These are phyloP conservation scores for Yarrowia yakushimensis DNA, from an alignment of 805 yeast genomes.

Conservation along the genomic window DNA sequence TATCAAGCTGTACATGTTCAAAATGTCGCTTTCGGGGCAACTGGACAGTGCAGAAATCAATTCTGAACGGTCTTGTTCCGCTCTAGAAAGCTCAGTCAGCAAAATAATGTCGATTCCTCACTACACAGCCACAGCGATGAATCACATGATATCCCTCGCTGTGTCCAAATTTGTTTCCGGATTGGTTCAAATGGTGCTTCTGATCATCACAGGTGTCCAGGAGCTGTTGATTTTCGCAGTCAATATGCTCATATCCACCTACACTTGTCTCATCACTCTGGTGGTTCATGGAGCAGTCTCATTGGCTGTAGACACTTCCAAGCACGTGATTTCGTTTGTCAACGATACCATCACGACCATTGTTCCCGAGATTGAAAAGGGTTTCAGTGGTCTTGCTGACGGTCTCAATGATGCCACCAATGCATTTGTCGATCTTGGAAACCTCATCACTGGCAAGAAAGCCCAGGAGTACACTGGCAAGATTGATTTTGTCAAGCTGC, in stretches of 20 bases:
- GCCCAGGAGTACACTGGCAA: slow-evolving; percentile 35
- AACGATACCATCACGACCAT: slow-evolving; percentile 55
- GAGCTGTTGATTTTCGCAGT: slow-evolving; percentile 59
- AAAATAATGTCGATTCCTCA: slow-evolving; percentile 1
- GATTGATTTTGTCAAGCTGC: slow-evolving; percentile 53
- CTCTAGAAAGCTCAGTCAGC: not conserved
- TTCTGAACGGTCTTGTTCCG: slow-evolving; percentile 49
- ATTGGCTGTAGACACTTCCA: slow-evolving; percentile 71
- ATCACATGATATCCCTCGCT: slow-evolving; percentile 47
- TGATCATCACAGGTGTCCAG: slow-evolving; percentile 56
- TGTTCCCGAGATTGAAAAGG: slow-evolving; percentile 63
- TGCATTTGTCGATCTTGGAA: slow-evolving; percentile 51
- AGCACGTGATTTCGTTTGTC: slow-evolving; percentile 54
- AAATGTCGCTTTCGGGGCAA: slow-evolving; percentile 44
- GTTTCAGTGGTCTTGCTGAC: slow-evolving; percentile 56
- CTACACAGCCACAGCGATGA: slow-evolving; percentile 49
- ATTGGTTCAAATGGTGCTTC: slow-evolving; percentile 43
- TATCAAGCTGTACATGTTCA: slow-evolving; percentile 59
- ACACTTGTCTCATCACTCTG: slow-evolving; percentile 74
- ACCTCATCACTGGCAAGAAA: slow-evolving; percentile 48
- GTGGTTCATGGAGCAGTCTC: slow-evolving; percentile 69
- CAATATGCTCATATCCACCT: slow-evolving; percentile 79
- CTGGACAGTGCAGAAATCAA: slow-evolving; percentile 43
- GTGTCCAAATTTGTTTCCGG: slow-evolving; percentile 50
- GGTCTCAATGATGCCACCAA: slow-evolving; percentile 54